phyloP scores from a whole-genome alignment of 805 yeast genomes.

The Jamesozyma gamospora region DNA sequence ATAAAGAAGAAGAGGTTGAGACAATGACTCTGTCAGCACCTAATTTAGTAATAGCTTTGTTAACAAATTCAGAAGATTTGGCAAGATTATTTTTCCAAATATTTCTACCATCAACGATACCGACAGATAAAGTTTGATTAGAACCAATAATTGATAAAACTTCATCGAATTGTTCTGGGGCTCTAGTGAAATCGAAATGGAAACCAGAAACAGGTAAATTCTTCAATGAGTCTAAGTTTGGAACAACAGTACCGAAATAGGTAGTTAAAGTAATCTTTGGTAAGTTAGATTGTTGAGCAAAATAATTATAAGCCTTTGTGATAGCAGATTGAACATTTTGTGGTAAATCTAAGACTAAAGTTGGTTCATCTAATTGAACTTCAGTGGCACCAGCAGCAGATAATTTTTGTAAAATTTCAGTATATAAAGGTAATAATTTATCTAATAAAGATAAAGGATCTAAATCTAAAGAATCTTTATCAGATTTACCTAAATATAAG shows the following conservation, averaged over 20 bases:
- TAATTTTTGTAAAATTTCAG: slow-evolving; percentile 77
- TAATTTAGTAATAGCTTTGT: slow-evolving; percentile 72
- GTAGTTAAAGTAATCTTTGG: slow-evolving; percentile 81
- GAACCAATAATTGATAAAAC: slow-evolving; percentile 57
- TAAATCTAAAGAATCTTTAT: slow-evolving; percentile 91
- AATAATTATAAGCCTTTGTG: slow-evolving; percentile 76
- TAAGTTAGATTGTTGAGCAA: slow-evolving; percentile 51
- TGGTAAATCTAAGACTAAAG: slow-evolving; percentile 87
- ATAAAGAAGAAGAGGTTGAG: slow-evolving; percentile 91
- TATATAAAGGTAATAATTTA: slow-evolving; percentile 88
- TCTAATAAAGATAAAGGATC: slow-evolving; percentile 85
- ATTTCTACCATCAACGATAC: slow-evolving; percentile 98
- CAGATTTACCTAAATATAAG: slow-evolving; percentile 94
- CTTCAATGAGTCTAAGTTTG: slow-evolving; percentile 84
- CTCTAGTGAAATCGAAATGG: slow-evolving; percentile 95
- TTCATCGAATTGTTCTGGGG: slow-evolving; percentile 88
- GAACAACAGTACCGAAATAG: slow-evolving; percentile 97
- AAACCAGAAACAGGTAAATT: slow-evolving; percentile 86
- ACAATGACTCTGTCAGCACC: slow-evolving; percentile 82
- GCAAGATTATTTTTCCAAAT: slow-evolving; percentile 97
- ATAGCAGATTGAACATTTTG: slow-evolving; percentile 73
- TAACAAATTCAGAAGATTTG: slow-evolving; percentile 72
- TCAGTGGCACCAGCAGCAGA: slow-evolving; percentile 89
- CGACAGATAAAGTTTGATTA: slow-evolving; percentile 81
- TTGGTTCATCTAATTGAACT: slow-evolving; percentile 97